Conservation (phyloP, 257 asterid genomes). For the Fraxinus quadrangulata region DNA sequence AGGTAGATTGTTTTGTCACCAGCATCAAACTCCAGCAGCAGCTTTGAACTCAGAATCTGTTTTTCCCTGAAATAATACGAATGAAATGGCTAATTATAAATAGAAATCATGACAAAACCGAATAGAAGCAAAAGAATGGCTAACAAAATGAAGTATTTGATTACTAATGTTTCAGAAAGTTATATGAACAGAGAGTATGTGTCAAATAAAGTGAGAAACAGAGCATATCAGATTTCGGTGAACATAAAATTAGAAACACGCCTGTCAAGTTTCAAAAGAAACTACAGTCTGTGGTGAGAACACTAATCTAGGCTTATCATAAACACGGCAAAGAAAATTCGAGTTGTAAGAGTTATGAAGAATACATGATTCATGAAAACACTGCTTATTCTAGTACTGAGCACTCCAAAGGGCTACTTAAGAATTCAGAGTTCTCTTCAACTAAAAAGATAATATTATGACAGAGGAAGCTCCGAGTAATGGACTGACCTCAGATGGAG, state of each 20-base stretch:
- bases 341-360: not conserved
- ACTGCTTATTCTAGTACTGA: not conserved
- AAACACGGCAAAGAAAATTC: too few species aligned
- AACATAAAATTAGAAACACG: not conserved
- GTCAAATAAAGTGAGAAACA: not conserved
- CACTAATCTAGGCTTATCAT: not conserved
- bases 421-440: not conserved
- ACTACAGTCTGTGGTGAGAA: not conserved
- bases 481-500: conserved; percentile 60
- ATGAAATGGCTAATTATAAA: conserved; percentile 2
- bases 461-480: conserved; percentile 3
- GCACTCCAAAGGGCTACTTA: not conserved
- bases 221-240: not conserved
- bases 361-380: not conserved
- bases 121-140: not conserved
- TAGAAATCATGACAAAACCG: not conserved
- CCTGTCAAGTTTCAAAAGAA: not conserved
- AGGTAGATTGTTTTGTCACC: conserved; percentile 10
- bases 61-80: conserved; percentile 46
- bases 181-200: too few species aligned
- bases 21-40: conserved; percentile 53
- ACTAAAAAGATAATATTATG: not conserved
- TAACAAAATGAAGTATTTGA: not conserved
- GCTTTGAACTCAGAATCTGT: conserved; percentile 54
- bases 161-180: not conserved